Evolutionary conservation across 2,329 filamentous ascomycete species (phyloP).

Genomic region (Sporothrix dimorphospora): DNA sequence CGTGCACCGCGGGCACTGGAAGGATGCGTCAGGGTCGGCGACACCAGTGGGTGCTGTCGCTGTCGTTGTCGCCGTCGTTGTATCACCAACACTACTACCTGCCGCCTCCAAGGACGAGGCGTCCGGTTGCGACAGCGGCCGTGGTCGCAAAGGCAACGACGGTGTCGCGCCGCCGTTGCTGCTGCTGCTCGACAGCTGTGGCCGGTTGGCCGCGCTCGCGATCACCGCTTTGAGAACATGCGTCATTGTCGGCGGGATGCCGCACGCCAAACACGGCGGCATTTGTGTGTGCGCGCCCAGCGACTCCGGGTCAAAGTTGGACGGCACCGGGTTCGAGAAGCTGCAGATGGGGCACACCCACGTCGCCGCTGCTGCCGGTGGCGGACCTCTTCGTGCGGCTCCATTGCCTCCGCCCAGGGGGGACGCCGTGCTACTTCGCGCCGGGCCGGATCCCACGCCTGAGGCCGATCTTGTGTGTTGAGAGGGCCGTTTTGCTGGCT

Average conservation of each 20-base stretch:
- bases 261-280: slow-evolving; percentile 87
- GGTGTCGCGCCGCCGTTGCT: slow-evolving; percentile 13
- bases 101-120: background rate
- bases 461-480: slow-evolving; percentile 56
- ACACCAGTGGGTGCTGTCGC: slow-evolving; percentile 27
- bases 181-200: slow-evolving; percentile 31
- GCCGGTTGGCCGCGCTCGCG: slow-evolving; percentile 66
- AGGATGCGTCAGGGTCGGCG: slow-evolving; percentile 47
- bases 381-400: slow-evolving; percentile 48
- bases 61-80: slow-evolving; percentile 3
- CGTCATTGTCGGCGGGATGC: slow-evolving; percentile 85
- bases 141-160: slow-evolving; percentile 42
- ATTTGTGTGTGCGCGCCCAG: slow-evolving; percentile 79
- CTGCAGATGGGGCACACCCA: slow-evolving; percentile 98
- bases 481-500: slow-evolving; percentile 69
- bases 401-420: slow-evolving; percentile 50
- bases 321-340: slow-evolving; percentile 89
- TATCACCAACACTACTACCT: background rate
- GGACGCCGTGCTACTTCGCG: slow-evolving; percentile 52
- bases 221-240: slow-evolving; percentile 87
- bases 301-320: slow-evolving; percentile 86
- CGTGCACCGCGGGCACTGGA: slow-evolving; percentile 84
- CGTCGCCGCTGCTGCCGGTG: slow-evolving; percentile 66
- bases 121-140: slow-evolving; percentile 27
- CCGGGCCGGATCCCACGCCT: slow-evolving; percentile 50